Conservation (phyloP, 108 stramenopile genomes). For the Skeletonema tropicum region DNA sequence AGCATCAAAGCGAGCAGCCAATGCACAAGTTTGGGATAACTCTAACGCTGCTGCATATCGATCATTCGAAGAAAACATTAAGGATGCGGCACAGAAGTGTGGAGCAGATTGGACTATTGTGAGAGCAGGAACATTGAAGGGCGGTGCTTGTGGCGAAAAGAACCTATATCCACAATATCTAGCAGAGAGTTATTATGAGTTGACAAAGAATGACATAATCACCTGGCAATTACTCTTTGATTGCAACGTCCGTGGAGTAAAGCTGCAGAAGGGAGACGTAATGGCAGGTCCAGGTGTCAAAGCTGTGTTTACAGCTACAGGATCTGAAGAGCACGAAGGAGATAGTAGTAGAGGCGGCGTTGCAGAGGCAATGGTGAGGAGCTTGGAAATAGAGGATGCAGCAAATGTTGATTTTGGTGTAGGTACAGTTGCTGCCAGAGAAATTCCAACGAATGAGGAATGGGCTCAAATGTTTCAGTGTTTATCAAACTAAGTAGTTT, state of each 20-base stretch:
- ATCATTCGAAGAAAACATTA: constrained; percentile 19
- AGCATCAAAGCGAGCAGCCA: constrained; percentile 24
- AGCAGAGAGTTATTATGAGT: constrained; percentile 18
- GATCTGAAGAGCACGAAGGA: constrained; percentile 29
- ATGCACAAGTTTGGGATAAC: constrained; percentile 41
- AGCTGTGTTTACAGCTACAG: constrained; percentile 47
- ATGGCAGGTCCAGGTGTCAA: constrained; percentile 34
- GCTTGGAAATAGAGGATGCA: constrained; percentile 21
- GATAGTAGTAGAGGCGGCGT: constrained; percentile 35
- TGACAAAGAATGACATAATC: constrained; percentile 47
- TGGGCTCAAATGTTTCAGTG: constrained; percentile 23
- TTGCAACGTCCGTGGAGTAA: constrained; percentile 37
- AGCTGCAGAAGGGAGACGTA: constrained; percentile 40
- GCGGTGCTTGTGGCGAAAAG: constrained; percentile 47
- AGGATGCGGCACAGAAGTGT: constrained; percentile 15
- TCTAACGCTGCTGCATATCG: constrained; percentile 9
- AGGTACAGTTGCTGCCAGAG: constrained; percentile 18
- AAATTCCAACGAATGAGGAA: constrained; percentile 27
- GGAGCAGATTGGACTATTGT: constrained; percentile 55
- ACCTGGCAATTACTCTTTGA: constrained; percentile 53
- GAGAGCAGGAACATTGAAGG: constrained; percentile 36
- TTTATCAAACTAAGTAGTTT: constrained; percentile 10
- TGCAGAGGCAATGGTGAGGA: constrained; percentile 39
- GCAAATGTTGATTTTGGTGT: constrained; percentile 36
- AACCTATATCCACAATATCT: constrained; percentile 19